These are phyloP conservation scores for Aspergillus quadricinctus DNA, from an alignment of 2,329 filamentous ascomycete species.

Conservation along the genomic window DNA sequence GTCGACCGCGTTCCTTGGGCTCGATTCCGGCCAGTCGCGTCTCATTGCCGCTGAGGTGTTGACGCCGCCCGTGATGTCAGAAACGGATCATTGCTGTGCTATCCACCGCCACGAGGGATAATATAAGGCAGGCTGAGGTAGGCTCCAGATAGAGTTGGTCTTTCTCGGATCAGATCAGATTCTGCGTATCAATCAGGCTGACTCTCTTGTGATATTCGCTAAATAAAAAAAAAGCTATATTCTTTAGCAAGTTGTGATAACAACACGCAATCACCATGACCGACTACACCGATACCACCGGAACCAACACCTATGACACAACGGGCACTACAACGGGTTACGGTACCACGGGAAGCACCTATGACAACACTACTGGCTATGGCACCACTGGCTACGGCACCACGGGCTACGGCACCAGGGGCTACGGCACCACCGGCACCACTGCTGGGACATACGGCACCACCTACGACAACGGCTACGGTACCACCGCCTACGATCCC, in stretches of 20 bases:
- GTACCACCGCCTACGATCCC: constrained; percentile 23
- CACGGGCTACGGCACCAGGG: constrained; percentile 11
- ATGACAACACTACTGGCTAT: constrained; percentile 12
- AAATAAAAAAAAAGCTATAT: neutral
- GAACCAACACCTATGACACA: neutral
- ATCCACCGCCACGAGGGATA: constrained; percentile 13
- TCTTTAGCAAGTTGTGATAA: neutral
- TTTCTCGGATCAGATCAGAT: neutral
- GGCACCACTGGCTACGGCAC: constrained; percentile 15
- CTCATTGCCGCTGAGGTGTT: neutral
- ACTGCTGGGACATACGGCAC: constrained; percentile 17
- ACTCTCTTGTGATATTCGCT: neutral
- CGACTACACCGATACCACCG: constrained; percentile 10
- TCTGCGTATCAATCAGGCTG: neutral
- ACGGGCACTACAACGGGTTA: constrained; percentile 8
- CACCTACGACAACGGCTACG: constrained; percentile 23
- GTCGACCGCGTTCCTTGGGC: neutral
- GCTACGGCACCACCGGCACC: constrained; percentile 5
- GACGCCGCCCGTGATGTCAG: constrained; percentile 16
- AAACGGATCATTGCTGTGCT: constrained; percentile 8
- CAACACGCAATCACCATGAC: neutral
- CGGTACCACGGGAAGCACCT: constrained; percentile 10
- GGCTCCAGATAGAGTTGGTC: neutral
- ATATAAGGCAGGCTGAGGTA: constrained; percentile 10
- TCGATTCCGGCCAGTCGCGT: constrained; percentile 1